phyloP scores from a whole-genome alignment of 306 rosid species.

The Sechiopsis laciniata region DNA sequence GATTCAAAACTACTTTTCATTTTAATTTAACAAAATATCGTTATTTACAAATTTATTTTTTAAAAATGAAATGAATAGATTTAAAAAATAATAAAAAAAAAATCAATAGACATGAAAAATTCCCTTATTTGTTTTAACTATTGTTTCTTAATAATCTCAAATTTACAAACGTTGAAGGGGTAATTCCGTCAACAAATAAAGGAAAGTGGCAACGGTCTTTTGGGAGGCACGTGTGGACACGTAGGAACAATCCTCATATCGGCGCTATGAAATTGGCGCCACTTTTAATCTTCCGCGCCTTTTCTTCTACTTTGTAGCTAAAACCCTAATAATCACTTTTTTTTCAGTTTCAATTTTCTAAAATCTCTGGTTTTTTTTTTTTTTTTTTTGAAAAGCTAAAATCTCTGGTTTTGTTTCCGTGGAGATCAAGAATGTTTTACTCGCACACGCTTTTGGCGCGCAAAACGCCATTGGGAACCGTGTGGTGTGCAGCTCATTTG shows the following conservation, averaged over 20 bases:
- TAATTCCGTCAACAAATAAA: background rate
- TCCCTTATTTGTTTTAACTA: no score
- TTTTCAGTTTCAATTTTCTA: no score
- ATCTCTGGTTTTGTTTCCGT: no score
- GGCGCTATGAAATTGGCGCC: conserved; percentile 25
- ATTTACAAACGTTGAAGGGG: background rate
- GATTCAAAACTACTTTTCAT: no score
- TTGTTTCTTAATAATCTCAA: no score
- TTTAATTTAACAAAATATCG: no score
- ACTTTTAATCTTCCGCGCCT: conserved; percentile 35
- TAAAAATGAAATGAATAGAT: no score
- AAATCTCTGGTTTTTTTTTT: no score
- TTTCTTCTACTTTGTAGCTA: background rate
- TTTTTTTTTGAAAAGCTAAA: no score
- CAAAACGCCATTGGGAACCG: conserved; percentile 77
- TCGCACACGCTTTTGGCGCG: conserved; percentile 75
- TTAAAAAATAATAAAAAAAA: no score
- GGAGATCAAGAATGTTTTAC: conserved; percentile 50
- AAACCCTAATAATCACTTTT: conserved; percentile 6
- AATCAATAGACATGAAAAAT: no score
- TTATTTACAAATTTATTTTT: no score
- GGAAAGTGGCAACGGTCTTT: background rate
- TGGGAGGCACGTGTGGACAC: conserved; percentile 7
- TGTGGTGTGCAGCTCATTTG: conserved; percentile 89
- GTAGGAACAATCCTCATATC: background rate